phyloP scores from a whole-genome alignment of 805 yeast genomes.

The Komagataella kurtzmanii region DNA sequence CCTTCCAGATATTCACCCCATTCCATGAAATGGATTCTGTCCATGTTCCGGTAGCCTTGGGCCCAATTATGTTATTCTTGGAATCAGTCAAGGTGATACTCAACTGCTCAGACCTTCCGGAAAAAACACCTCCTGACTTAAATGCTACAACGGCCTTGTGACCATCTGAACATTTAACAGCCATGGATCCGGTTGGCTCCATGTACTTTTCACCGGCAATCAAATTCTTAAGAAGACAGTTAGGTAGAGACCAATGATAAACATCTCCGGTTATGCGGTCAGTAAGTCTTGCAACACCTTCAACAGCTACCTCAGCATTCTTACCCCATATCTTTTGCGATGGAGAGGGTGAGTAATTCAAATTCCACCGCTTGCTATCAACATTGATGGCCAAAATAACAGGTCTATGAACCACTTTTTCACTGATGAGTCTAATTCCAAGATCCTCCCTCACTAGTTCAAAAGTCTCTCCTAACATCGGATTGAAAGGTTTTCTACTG shows the following conservation, averaged over 20 bases:
- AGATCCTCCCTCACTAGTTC: slow-evolving; percentile 80
- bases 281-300: slow-evolving; percentile 50
- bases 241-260: slow-evolving; percentile 77
- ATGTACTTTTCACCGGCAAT: slow-evolving; percentile 92
- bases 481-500: slow-evolving; percentile 86
- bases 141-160: slow-evolving; percentile 58
- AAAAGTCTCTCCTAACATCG: slow-evolving; percentile 84
- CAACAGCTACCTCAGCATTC: slow-evolving; percentile 68
- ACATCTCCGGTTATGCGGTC: slow-evolving; percentile 51
- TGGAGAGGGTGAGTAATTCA: slow-evolving; percentile 55
- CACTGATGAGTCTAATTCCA: slow-evolving; percentile 63
- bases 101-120: slow-evolving; percentile 67
- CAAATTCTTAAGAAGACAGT: slow-evolving; percentile 69
- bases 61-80: slow-evolving; percentile 18
- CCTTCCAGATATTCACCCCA: slow-evolving; percentile 47
- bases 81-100: slow-evolving; percentile 28
- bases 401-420: slow-evolving; percentile 84
- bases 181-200: slow-evolving; percentile 67
- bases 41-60: slow-evolving; percentile 64
- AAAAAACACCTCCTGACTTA: slow-evolving; percentile 74
- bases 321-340: slow-evolving; percentile 93
- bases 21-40: slow-evolving; percentile 46
- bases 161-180: slow-evolving; percentile 58
- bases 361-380: slow-evolving; percentile 59
- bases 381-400: slow-evolving; percentile 70